Conservation (phyloP, 257 asterid genomes). For the Datura wrightii region DNA sequence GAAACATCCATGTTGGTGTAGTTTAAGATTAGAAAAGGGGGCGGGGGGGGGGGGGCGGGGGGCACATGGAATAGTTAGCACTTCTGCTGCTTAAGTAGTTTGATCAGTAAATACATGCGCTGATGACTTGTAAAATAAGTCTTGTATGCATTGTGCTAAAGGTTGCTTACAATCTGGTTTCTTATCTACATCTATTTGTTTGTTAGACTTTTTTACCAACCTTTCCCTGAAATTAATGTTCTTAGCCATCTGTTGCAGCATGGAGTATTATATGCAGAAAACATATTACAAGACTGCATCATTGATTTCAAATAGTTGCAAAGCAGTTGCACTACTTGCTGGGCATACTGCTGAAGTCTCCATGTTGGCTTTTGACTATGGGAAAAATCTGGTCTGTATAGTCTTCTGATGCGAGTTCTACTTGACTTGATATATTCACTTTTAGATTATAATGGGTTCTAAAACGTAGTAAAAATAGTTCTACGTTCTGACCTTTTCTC, state of each 20-base stretch:
- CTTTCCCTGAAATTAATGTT: neutral
- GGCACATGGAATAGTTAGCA: neutral
- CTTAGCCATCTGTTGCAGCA: constrained; percentile 44
- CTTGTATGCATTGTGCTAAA: neutral
- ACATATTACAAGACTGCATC: constrained; percentile 97
- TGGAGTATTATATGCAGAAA: constrained; percentile 98
- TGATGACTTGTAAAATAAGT: neutral
- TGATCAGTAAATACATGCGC: neutral
- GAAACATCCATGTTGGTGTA: neutral
- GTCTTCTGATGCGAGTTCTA: constrained; percentile 1
- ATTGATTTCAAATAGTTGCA: constrained; percentile 92
- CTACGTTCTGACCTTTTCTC: neutral
- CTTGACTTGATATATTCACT: neutral
- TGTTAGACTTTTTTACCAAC: neutral
- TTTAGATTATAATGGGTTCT: constrained; percentile 7
- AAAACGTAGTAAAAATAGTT: neutral
- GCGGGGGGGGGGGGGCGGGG: neutral
- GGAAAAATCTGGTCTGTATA: constrained; percentile 82
- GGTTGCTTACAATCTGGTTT: neutral
- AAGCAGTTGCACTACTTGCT: constrained; percentile 89
- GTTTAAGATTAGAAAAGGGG: neutral
- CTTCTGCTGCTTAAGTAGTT: neutral
- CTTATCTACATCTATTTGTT: neutral
- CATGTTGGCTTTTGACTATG: constrained; percentile 83
- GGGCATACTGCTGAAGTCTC: constrained; percentile 95